Base-by-base conservation (phyloP, 805 yeast genomes). In the Ascoidea rubescens region DNA sequence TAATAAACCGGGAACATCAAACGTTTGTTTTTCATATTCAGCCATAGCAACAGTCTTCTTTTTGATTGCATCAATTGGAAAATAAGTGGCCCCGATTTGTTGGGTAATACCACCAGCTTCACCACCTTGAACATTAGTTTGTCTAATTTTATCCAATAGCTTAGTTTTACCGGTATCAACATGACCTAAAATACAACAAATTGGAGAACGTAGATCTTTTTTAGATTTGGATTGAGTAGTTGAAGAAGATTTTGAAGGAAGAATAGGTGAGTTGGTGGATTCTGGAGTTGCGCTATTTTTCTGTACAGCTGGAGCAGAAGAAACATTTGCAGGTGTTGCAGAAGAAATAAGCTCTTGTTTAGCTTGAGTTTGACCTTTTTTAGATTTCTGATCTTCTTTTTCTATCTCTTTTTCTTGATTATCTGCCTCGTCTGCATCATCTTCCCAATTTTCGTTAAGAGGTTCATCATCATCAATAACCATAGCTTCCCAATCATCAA, bases 31-130 rank as follows among this genome's bases (percentile, higher is more conserved):
- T 67, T 87, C 96, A 65, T 81, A 85, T 57, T 80, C 74, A 53
- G 86, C 79, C 97, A 93, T 91, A 50, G 85, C 95, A 48, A 80
- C 84, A 31, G 98, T 93, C 73, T 93, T 93, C 64, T 81, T 81
- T 68, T 83, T 82, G 63, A 93, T 87, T 47, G 97, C 89, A 33
- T 85, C 95, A 59, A 93, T 89, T 56, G 99, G 99, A 87, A 93
- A 93, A 68, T 93, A 93, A 28, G 99, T 93, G 53, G 99, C 99
- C 80, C 99, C 99, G 66, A 93, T 93, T 72, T 93, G 99, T 78
- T 93, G 99, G 58, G 99, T 93, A 68, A 93, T 93, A 75, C 99
- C 99, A 75, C 99, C 99, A 52, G 99, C 99, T 74, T 93, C 99
- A 65, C 99, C 99, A 68, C 97, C 99, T 74, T 93, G 99, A 56